Evolutionary conservation across 2,329 filamentous ascomycete genomes (phyloP).

Genomic region (Geosmithia putterillii): DNA sequence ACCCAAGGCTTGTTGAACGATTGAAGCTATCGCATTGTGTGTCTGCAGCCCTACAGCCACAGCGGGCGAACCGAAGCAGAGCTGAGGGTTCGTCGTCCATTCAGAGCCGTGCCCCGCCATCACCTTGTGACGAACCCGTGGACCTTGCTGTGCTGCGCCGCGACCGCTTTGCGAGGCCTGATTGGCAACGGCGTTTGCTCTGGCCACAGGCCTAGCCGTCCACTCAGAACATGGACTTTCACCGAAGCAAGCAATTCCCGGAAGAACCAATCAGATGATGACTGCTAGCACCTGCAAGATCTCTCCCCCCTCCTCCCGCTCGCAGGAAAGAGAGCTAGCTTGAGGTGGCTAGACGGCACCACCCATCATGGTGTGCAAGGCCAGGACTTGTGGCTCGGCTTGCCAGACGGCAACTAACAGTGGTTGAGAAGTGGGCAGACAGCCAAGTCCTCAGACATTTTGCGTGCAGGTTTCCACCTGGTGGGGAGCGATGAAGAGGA

Average conservation of each 20-base stretch:
- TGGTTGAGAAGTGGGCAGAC: not conserved
- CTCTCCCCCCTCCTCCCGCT: not conserved
- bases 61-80: not conserved
- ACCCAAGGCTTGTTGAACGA: not conserved
- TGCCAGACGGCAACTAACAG: not conserved
- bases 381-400: not conserved
- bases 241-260: conserved; percentile 1
- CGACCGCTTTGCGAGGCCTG: conserved; percentile 7
- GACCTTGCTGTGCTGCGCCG: conserved; percentile 10
- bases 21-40: not conserved
- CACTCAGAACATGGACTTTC: conserved; percentile 3
- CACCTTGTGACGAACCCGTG: conserved; percentile 12
- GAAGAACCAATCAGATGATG: not conserved
- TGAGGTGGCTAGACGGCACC: not conserved
- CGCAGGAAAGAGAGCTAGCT: not conserved
- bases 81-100: not conserved
- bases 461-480: not conserved
- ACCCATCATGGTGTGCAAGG: no score
- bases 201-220: conserved; percentile 4
- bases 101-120: not conserved
- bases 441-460: not conserved
- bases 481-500: not conserved
- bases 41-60: not conserved
- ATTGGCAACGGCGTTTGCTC: conserved; percentile 10
- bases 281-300: not conserved